Evolutionary conservation across 768 basidiomycete genomes (phyloP).

Genomic region (Lactifluus pinguis): DNA sequence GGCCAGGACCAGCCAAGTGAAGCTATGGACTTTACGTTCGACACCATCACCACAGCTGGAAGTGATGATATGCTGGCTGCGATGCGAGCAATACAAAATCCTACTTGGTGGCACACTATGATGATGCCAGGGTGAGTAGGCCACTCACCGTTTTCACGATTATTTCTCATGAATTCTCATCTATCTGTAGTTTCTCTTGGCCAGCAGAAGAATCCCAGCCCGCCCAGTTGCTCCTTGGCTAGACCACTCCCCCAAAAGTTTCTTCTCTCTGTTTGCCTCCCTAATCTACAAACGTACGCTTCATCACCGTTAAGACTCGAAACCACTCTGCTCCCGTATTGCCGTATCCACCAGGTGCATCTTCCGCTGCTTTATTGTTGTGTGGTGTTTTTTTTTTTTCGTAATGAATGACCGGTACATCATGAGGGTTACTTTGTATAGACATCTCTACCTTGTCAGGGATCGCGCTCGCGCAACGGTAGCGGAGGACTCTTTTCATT

Average conservation of each 20-base stretch:
- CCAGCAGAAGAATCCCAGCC: conserved; percentile 9
- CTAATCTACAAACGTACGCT: background rate
- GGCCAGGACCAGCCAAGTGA: background rate
- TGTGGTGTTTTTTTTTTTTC: background rate
- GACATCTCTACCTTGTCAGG: too few relatives aligned
- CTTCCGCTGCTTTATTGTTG: background rate
- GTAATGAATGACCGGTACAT: too few relatives aligned
- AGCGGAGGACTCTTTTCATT: too few relatives aligned
- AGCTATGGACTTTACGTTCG: conserved; percentile 14
- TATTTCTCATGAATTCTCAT: background rate
- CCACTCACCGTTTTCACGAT: background rate
- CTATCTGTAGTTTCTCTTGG: conserved; percentile 11
- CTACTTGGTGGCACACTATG: conserved; percentile 67
- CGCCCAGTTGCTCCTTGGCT: background rate
- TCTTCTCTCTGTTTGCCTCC: background rate
- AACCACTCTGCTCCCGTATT: background rate
- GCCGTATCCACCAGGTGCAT: background rate
- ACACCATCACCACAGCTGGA: background rate
- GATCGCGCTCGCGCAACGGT: too few relatives aligned
- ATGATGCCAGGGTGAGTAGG: conserved; percentile 71
- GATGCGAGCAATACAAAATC: conserved; percentile 65
- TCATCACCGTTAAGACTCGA: background rate
- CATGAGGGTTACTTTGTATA: too few relatives aligned
- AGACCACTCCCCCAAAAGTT: background rate
- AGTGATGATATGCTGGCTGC: conserved; percentile 52